Evolutionary conservation across 1,284 basidiomycete species (phyloP), one percentile per base, ranked within the genome.

Genomic region (Ustilago tritici): DNA sequence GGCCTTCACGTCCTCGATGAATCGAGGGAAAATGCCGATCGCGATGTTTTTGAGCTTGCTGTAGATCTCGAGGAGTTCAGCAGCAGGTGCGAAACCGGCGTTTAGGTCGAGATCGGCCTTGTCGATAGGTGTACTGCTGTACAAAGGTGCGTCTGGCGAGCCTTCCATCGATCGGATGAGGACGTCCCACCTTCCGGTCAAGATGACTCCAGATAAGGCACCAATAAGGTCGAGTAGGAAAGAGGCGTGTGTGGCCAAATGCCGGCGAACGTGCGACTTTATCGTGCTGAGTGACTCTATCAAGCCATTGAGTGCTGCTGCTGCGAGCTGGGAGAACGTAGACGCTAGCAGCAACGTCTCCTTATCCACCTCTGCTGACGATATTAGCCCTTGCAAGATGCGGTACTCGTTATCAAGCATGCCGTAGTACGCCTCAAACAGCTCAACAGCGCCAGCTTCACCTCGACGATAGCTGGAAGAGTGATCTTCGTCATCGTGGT

Each of bases 1-100:
- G 3, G 72, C 71, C 70, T 83, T 82, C 66, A 85, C 63, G 32
- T 84, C 82, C n/a, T 83, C 78, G 65, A 85, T 76, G 52, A 84
- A 79, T 35, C 80, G 76, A 12, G 82, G 81, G 59, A 85, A 84
- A 62, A 84, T 76, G 34, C 76, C 67, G 52, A 83, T 73, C 3
- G 82, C 81, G 9, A 63, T 76, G 52, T 70, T 78, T 38, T 76
- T 78, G 49, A 82, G 70, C 69, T 63, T 78, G 69, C 57, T 72
- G 69, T 63, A 70, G 36, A 70, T 55, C 56, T 70, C 68, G 34
- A 66, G 58, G 11, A 75, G 40, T 35, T 77, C 80, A 31, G 65
- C 56, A 1, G 64, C 66, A 46, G 75, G 69, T 11, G 63, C 70
- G 19, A 67, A 61, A 28, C 78, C 62, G n/a, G 66, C 65, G 14